Evolutionary conservation across 2,329 filamentous ascomycete genomes (phyloP), one percentile per base, ranked within the genome.

Genomic region (Trichoderma lentiforme): DNA sequence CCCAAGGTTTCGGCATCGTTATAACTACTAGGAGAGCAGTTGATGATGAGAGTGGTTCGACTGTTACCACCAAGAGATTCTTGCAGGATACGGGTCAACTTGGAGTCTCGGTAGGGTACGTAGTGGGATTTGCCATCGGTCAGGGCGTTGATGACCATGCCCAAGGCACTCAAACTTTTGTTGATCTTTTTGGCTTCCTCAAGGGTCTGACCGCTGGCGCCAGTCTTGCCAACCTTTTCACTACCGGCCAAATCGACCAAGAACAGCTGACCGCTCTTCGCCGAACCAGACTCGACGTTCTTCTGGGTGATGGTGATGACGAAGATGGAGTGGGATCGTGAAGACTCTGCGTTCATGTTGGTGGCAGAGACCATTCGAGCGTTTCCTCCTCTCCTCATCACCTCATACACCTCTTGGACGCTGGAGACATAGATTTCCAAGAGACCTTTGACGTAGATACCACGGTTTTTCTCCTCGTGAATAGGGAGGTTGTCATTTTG

Each of bases 101-200:
- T 98, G 61, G 95, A 98, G 84, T 99, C 96, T 87, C 96, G 92
- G 82, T 98, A 99, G 1, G 96, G 96, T 75, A 99, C 89, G 79
- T 98, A 95, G 60, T 92, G 94, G 56, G 95, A 97, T 92, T 97
- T 98, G 80, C 95, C 95, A 81, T 98, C 96, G 3, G 96, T 98
- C 77, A 99, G 85, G 69, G 95, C 90, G 83, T 98, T 98, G 87
- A 99, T 99, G 84, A 98, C 96, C 95, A 98, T 98, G 78, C 96
- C 96, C 73, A 99, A 88, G 70, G 96, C 95, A 84, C 95, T 98
- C 85, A 99, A 88, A 87, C 94, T 98, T 88, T 98, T 98, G 88
- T 99, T 99, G 88, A 99, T 99, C 88, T 99, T 99, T 87, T 98
- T 98, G 73, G 96, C 96, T 82, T 99, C 96, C 82, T 98, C 96